Evolutionary conservation across 176 grass and related monocot species (phyloP).

Genomic region (Oryza punctata): DNA sequence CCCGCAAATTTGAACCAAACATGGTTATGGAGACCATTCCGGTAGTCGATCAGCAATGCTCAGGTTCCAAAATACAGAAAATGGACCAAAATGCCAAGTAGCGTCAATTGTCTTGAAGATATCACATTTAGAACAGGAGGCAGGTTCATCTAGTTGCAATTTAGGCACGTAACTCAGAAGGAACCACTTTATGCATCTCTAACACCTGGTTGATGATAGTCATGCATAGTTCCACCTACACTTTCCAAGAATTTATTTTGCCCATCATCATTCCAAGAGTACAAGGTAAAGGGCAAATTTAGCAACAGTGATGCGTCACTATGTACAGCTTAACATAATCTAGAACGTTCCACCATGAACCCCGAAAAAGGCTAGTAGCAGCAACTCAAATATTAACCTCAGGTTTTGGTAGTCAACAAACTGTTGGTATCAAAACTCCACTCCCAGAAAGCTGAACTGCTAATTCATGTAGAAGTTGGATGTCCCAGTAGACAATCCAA

Average conservation of each 20-base stretch:
- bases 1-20: background rate
- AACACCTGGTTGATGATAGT: background rate
- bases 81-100: background rate
- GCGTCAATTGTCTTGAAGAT: background rate
- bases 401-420: constrained; percentile 1
- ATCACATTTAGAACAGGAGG: background rate
- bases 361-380: background rate
- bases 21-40: background rate
- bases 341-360: background rate
- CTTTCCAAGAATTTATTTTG: background rate
- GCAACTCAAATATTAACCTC: background rate
- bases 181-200: background rate
- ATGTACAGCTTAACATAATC: background rate
- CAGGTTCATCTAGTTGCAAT: background rate
- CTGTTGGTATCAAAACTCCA: background rate
- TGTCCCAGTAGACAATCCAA: constrained; percentile 17
- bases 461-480: constrained; percentile 12
- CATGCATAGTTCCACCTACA: background rate
- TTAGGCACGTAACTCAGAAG: background rate
- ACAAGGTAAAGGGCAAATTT: background rate
- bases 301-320: background rate
- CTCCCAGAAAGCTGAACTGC: constrained; percentile 7
- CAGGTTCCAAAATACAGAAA: background rate
- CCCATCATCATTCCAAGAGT: background rate
- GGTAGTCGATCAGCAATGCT: background rate